Conservation (phyloP, 2,329 filamentous ascomycete species). For the Zalaria sp. region DNA sequence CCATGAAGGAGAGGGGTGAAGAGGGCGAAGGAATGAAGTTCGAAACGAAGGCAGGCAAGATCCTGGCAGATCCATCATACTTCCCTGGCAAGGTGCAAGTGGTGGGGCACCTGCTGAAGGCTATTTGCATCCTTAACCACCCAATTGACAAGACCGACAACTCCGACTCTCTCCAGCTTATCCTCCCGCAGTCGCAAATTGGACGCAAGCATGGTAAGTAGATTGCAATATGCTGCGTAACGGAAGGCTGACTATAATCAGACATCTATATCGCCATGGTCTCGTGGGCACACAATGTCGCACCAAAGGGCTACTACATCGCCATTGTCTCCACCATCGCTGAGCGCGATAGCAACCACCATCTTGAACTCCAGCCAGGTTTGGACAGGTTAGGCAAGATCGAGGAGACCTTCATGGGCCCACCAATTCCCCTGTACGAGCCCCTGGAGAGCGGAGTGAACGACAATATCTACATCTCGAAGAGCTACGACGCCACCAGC, state of each 20-base stretch:
- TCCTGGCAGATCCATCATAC: conserved; percentile 92
- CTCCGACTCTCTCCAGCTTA: conserved; percentile 81
- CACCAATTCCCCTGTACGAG: conserved; percentile 88
- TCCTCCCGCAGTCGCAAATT: conserved; percentile 95
- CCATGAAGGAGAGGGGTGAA: conserved; percentile 79
- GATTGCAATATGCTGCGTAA: background rate
- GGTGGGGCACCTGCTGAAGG: conserved; percentile 80
- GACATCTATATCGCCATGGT: conserved; percentile 97
- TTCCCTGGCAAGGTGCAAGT: conserved; percentile 82
- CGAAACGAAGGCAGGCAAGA: conserved; percentile 89
- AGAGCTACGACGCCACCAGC: conserved; percentile 94
- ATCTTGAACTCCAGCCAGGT: conserved; percentile 84
- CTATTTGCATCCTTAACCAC: conserved; percentile 95
- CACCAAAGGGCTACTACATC: conserved; percentile 97
- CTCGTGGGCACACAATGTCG: conserved; percentile 92
- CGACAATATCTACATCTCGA: conserved; percentile 94
- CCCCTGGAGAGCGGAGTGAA: conserved; percentile 67
- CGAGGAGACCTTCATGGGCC: conserved; percentile 93
- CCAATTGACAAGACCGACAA: conserved; percentile 81
- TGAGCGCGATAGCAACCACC: conserved; percentile 82
- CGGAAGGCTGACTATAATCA: conserved; percentile 20
- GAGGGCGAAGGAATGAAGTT: conserved; percentile 70
- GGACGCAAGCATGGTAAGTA: conserved; percentile 82
- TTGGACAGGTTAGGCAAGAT: conserved; percentile 85
- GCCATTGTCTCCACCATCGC: conserved; percentile 97